Conservation (phyloP, 1,139 yeast species). For the Blastobotrys buckinghamii region DNA sequence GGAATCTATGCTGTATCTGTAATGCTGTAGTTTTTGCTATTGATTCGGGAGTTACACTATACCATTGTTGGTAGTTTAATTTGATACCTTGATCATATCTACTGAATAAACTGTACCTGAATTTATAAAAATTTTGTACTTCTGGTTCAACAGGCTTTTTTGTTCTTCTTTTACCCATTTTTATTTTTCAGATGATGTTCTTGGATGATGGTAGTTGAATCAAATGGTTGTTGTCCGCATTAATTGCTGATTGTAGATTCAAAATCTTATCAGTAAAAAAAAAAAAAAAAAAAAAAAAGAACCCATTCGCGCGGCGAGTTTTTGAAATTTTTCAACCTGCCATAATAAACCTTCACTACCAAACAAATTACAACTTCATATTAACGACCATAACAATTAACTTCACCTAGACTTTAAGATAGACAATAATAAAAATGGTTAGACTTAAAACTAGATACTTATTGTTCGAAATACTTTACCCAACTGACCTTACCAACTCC, state of each 20-base stretch:
- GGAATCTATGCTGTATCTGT: slow-evolving; percentile 45
- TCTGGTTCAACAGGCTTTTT: neutral
- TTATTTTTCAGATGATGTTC: too few species aligned
- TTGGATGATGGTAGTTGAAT: too few species aligned
- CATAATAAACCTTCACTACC: too few species aligned
- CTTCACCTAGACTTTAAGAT: too few species aligned
- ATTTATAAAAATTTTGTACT: slow-evolving; percentile 48
- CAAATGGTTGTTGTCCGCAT: too few species aligned
- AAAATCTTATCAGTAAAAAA: neutral
- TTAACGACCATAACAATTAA: too few species aligned
- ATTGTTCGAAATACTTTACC: slow-evolving; percentile 70
- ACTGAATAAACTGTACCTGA: slow-evolving; percentile 53
- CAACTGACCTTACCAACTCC: slow-evolving; percentile 35
- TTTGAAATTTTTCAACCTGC: too few species aligned
- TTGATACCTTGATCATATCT: slow-evolving; percentile 64
- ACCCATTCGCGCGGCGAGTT: too few species aligned
- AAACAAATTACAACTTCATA: too few species aligned
- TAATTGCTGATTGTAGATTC: too few species aligned
- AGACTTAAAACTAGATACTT: slow-evolving; percentile 80
- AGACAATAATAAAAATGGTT: slow-evolving; percentile 77
- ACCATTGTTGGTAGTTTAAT: slow-evolving; percentile 79
- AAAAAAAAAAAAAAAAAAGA: neutral
- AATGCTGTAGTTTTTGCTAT: slow-evolving; percentile 57
- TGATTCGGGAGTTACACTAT: slow-evolving; percentile 82
- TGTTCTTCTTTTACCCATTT: neutral